phyloP scores from a whole-genome alignment of 306 rosid genomes.

The Sphenostylis stenocarpa region DNA sequence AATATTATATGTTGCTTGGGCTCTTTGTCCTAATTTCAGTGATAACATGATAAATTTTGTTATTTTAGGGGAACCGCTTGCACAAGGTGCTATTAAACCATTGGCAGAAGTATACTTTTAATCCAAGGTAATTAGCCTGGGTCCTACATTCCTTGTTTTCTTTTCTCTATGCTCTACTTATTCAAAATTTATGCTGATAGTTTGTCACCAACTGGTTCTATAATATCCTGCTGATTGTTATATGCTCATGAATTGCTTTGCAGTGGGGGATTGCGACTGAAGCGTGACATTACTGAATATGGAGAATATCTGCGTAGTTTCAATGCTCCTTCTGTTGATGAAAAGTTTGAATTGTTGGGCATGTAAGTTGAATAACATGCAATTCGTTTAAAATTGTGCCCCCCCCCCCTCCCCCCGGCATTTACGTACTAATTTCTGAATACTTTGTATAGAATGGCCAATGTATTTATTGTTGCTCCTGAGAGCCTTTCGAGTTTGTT shows the following conservation, averaged over 20 bases:
- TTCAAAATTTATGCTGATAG: not conserved
- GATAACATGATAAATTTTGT: slow-evolving; percentile 15
- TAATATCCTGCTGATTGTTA: slow-evolving; percentile 26
- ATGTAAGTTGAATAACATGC: slow-evolving; percentile 63
- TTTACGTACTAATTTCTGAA: slow-evolving; percentile 32
- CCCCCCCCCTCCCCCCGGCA: not conserved
- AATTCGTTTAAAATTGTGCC: not conserved
- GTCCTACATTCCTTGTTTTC: slow-evolving; percentile 27
- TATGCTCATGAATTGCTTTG: slow-evolving; percentile 26
- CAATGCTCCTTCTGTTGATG: slow-evolving; percentile 86
- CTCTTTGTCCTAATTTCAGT: slow-evolving; percentile 9
- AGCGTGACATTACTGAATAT: slow-evolving; percentile 99
- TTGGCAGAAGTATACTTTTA: slow-evolving; percentile 95
- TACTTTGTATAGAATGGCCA: slow-evolving; percentile 75
- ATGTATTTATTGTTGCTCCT: slow-evolving; percentile 98
- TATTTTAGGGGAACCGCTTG: slow-evolving; percentile 84
- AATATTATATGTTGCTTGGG: not conserved
- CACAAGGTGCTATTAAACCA: slow-evolving; percentile 85
- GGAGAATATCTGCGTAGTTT: slow-evolving; percentile 97
- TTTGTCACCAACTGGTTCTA: not conserved
- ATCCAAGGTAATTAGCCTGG: slow-evolving; percentile 78
- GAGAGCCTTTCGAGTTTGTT: slow-evolving; percentile 92
- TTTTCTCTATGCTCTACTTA: not conserved
- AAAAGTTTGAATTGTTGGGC: slow-evolving; percentile 93
- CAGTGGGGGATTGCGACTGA: slow-evolving; percentile 93